Base-by-base conservation (phyloP, 164 flowering plant genomes). In the Vitis amurensis region DNA sequence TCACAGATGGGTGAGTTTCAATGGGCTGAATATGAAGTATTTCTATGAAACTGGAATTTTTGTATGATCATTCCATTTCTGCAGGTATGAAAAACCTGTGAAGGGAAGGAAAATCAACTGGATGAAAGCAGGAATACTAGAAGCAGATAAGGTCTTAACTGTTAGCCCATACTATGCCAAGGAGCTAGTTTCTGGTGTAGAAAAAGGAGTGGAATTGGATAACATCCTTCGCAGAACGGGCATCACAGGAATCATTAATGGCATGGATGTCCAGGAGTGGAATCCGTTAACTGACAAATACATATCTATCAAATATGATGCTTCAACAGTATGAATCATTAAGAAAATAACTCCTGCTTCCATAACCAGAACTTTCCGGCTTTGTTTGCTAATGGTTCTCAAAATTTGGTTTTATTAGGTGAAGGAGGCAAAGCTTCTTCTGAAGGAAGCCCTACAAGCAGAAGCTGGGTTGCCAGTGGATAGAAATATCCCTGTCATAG, bases 181-280 rank as follows among this genome's bases (percentile, higher is more conserved):
- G 66, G 99, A 95, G 74, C 86, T 94, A 53, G 68, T 83, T 56
- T 87, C 94, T 49, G 88, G 90, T 3, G 71, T 11, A 1, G 94
- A 76, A 0, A 90, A 80, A 70, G 99, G 99, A 51, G 95, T 87
- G 64, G 99, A 93, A 73, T 76, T 92, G 74, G 91, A 91, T 73
- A 71, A 63, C 71, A 72, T 76, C 71, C 56, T 86, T 55, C 90
- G 92, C 8, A 78, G 66, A 67, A 68, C 77, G 19, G 77, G 79
- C 51, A 78, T 89, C 63, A 68, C 56, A 9, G 98, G 99, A 31
- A 95, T 93, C 17, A 79, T 83, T 5, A 95, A 95, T 76, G 99
- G 99, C 31, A 93, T 93, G 96, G 99, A 95, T 79, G 91, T 82
- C 59, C 96, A 92, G 69, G 98, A 93, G 66, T 95, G 99, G 99